phyloP scores from a whole-genome alignment of 1,284 basidiomycete species.

The Fomitopsis palustris region DNA sequence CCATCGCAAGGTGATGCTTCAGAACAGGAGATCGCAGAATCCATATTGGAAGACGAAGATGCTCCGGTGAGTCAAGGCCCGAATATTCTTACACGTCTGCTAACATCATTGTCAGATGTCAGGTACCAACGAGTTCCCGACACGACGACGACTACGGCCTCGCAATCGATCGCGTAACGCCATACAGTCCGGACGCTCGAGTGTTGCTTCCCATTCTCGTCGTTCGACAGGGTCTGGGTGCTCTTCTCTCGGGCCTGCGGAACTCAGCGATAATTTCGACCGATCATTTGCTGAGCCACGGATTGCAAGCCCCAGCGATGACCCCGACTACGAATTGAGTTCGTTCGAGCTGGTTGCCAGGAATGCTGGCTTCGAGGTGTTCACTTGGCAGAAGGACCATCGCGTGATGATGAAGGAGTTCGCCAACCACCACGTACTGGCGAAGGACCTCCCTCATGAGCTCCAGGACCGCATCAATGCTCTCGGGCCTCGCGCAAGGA shows the following conservation, averaged over 20 bases:
- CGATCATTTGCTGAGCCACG: slow-evolving; percentile 6
- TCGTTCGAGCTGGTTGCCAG: slow-evolving; percentile 8
- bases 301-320: slow-evolving; percentile 11
- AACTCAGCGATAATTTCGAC: slow-evolving; percentile 1
- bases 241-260: slow-evolving; percentile 16
- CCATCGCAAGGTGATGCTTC: slow-evolving; percentile 8
- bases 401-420: slow-evolving; percentile 19
- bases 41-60: slow-evolving; percentile 2
- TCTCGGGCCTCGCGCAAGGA: slow-evolving; percentile 13
- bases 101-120: slow-evolving; percentile 1
- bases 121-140: not conserved
- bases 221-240: slow-evolving; percentile 16
- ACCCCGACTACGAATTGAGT: slow-evolving; percentile 5
- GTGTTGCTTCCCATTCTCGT: slow-evolving; percentile 4
- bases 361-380: slow-evolving; percentile 12
- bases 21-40: slow-evolving; percentile 1
- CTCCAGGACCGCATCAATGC: slow-evolving; percentile 30
- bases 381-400: slow-evolving; percentile 21
- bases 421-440: slow-evolving; percentile 16
- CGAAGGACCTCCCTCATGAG: slow-evolving; percentile 29
- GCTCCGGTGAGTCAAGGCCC: not conserved
- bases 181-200: not conserved
- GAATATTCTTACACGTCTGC: not conserved
- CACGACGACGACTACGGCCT: slow-evolving; percentile 6
- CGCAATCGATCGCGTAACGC: not conserved